Base-by-base conservation (phyloP, 768 basidiomycete species). In the Austroboletus festivus region DNA sequence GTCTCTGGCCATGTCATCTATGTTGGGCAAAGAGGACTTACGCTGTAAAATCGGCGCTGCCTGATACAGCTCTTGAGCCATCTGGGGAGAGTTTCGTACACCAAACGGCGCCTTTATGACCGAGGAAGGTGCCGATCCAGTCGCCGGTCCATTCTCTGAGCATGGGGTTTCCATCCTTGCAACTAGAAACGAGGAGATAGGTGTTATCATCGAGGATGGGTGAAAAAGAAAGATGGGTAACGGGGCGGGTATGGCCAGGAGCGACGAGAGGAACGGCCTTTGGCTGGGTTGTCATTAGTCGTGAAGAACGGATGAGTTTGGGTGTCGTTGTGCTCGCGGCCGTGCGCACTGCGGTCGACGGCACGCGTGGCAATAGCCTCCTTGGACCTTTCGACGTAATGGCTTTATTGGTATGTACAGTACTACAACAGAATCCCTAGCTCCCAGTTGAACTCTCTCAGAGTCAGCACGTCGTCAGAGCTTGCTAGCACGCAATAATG, bases 161-260 rank as follows among this genome's bases (percentile, higher is more conserved):
- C 91, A 95, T 94, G 38, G 93, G 94, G 60, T 93, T 97, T 28
- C 96, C 96, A 77, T 98, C 96, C 72, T 98, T 99, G 76, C 96
- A 98, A 59, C 89, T 89, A 48, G 94, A 97, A 62, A 97, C 87
- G 54, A 99, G 79, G 54, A 97, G 74, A 70, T 86, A 98, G 38
- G 84, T 82, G 54, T 82, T 80, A 69, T 97, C 94, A 20, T 91
- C 79, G 63, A 91, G 82, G 55, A 89, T 78, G 13, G 82, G 73
- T 20, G 93, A 94, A 73, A 96, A 97, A 47, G 92, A 91, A 54
- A 98, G 84, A 66, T 96, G 91, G 26, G 90, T 92, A 59, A 98
- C 90, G 51, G 88, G 88, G 63, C 88, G 79, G 30, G 88, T 90
- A 65, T 90, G 88, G 51, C 88, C 88, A 59, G 88, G 85, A 41